Base-by-base conservation (phyloP, 2,329 filamentous ascomycete genomes). In the Cytospora piceicola region DNA sequence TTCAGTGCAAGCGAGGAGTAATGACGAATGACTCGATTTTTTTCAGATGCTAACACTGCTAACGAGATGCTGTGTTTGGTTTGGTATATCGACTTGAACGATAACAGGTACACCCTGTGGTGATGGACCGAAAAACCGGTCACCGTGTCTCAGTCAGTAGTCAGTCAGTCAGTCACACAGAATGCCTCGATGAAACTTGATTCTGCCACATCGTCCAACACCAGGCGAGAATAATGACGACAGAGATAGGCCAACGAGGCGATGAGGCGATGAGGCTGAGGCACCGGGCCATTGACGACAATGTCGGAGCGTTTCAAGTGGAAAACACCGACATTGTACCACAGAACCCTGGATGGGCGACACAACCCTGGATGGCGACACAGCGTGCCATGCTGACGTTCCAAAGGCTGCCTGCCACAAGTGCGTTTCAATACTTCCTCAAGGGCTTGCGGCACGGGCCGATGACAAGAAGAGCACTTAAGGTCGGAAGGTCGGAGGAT, bases 361-460 rank as follows among this genome's bases (percentile, higher is more conserved):
- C 57, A 49, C 39, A 51, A 24, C 11, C 34, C 34, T 36, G 11
- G 12, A 36, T 36, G 34, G 34, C 34, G 34, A 36, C 34, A 36
- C 34, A 51, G 27, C 20, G 8, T 30, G 51, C 32, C 39, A 32
- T 34, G 42, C 39, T 52, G 57, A 59, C 42, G 57, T 58, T 59
- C 54, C 34, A 32, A 32, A 30, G 20, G 54, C 54, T 36, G 54
- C 22, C 34, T 22, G 42, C n/a, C n/a, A 11, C 46, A 2, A 7
- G 11, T 7, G 46, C 22, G 46, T 49, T 22, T 49, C 46, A 49
- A 6, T 20, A 2, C 34, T 36, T 36, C 34, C 11, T 14, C 34
- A 3, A 49, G 42, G 20, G 2, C n/a, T 24, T 20, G 42, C 64
- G 60, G 60, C 20, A 59, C 60, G 60, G 60, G 60, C 64, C 64